Evolutionary conservation across 2,329 filamentous ascomycete genomes (phyloP), one percentile per base, ranked within the genome.

Genomic region (Nigrospora sphaerica): DNA sequence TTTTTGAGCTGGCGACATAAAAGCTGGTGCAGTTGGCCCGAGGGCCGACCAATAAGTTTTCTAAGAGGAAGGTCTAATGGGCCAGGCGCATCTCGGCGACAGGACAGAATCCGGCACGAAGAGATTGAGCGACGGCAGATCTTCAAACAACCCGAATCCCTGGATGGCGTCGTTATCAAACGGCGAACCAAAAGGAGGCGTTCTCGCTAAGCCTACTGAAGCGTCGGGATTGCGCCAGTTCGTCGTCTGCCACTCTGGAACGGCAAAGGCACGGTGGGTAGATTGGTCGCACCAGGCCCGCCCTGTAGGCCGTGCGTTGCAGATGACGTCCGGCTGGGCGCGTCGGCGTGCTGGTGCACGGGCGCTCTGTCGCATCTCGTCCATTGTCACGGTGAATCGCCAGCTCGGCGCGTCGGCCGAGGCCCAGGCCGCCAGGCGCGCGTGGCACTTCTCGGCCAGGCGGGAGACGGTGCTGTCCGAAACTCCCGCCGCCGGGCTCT

Each of bases 361-460:
- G 41, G 54, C 59, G 36, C 75, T 72, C 2, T 68, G 60, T 13
- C 70, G 60, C 11, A 79, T 56, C 49, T 78, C 74, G 42, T 78
- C 72, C 0, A 80, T 63, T 1, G 80, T 74, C 9, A 78, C 63
- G 39, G 67, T 70, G 50, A 79, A 80, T 5, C 74, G 59, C 23
- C 71, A 63, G 32, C 64, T 75, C 23, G 64, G 73, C 35, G 63
- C 73, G 52, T 68, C 69, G 42, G 52, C 61, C 35, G 54, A 63
- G 35, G 58, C 68, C 11, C 63, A 63, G 43, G 60, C 55, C 3
- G 62, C 60, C 1, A 78, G 67, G 48, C 73, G 70, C 1, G 54
- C 60, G 36, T 75, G 73, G 44, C 74, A 75, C 32, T 60, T 59
- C n/a, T 72, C 69, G 1, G 74, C 71, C 5, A 70, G 55, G 11